Percentiles rank a stretch among this genome's conserved stretches.
Conservation (phyloP, 176 grass and related monocot genomes). For the Carex scoparia region DNA sequence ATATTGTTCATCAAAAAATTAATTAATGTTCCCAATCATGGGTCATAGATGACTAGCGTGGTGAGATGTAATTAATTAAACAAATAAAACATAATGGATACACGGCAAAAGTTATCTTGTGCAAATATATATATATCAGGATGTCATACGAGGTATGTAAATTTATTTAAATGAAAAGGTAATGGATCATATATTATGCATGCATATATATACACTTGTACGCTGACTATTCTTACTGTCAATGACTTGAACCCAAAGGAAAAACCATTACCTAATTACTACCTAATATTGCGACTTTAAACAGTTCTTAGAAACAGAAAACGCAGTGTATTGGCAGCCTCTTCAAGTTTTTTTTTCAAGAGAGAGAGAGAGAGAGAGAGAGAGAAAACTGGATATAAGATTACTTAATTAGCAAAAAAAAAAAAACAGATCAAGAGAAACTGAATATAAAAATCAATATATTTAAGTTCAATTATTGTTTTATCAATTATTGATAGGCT, state of each 20-base stretch:
- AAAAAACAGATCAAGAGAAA: too few relatives aligned
- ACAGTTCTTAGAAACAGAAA: background rate
- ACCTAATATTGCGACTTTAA: background rate
- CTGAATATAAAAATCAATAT: too few relatives aligned
- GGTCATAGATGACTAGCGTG: background rate
- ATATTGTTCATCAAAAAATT: background rate
- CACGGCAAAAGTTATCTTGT: background rate
- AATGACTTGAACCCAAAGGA: slow-evolving; percentile 3
- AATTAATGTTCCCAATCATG: background rate
- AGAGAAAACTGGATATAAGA: too few relatives aligned
- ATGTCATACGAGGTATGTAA: background rate
- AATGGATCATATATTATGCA: background rate
- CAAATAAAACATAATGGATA: background rate
- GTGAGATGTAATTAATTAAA: background rate
- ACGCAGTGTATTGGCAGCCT: too few relatives aligned
- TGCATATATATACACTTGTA: background rate
- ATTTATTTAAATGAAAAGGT: background rate
- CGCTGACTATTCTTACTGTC: background rate
- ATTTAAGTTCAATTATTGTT: too few relatives aligned
- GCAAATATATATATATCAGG: background rate
- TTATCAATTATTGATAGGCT: too few relatives aligned
- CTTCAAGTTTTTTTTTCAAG: too few relatives aligned
- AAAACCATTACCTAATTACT: slow-evolving; percentile 1
- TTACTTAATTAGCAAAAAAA: too few relatives aligned
- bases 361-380: too few relatives aligned